These are phyloP conservation scores for Auriscalpium orientale DNA, from an alignment of 768 basidiomycete genomes.

Conservation along the genomic window DNA sequence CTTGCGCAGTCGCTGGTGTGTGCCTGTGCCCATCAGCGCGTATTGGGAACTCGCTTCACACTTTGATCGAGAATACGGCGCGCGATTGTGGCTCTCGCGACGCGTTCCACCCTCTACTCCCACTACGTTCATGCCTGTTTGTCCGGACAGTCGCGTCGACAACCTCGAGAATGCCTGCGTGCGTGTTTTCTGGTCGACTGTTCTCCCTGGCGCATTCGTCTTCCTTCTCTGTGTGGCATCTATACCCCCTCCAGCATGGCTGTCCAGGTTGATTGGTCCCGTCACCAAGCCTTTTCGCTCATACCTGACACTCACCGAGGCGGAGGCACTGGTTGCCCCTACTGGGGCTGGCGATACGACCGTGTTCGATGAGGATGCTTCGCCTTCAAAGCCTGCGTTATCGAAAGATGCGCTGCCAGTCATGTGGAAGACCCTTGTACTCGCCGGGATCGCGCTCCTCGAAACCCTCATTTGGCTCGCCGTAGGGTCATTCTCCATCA, in stretches of 20 bases:
- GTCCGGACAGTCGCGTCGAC: too few relatives aligned
- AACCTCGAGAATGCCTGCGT: conserved; percentile 27
- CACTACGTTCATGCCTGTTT: background rate
- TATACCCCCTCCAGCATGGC: conserved; percentile 9
- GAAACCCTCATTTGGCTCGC: conserved; percentile 54
- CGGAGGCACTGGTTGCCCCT: background rate
- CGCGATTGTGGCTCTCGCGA: too few relatives aligned
- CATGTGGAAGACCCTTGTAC: conserved; percentile 50
- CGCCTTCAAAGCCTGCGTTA: too few relatives aligned
- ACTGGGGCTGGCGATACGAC: background rate
- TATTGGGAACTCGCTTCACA: too few relatives aligned
- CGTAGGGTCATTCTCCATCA: conserved; percentile 45
- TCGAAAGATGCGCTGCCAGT: too few relatives aligned
- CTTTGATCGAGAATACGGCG: too few relatives aligned
- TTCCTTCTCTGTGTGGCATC: conserved; percentile 31
- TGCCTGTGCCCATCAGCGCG: too few relatives aligned
- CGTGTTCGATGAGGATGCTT: background rate
- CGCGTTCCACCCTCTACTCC: too few relatives aligned
- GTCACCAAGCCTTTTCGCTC: conserved; percentile 25
- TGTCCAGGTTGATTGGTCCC: background rate
- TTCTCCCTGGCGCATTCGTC: conserved; percentile 40
- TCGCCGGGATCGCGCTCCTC: conserved; percentile 45
- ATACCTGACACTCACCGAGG: conserved; percentile 16
- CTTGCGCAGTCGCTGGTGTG: too few relatives aligned
- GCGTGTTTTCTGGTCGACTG: conserved; percentile 43